Evolutionary conservation across 2,329 filamentous ascomycete genomes (phyloP).

Genomic region (Aspergillus bombycis): DNA sequence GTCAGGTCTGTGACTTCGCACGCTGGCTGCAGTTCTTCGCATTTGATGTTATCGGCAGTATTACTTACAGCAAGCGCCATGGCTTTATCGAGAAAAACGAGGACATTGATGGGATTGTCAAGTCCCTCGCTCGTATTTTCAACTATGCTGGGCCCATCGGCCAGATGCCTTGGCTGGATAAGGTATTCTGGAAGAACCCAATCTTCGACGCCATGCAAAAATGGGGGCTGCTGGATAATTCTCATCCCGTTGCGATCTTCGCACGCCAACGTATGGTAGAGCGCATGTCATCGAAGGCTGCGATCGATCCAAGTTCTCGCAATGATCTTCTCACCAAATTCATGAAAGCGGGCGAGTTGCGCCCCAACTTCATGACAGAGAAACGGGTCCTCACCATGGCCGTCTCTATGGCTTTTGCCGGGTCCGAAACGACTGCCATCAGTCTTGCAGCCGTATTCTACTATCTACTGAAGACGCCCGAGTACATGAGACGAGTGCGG

Average conservation of each 20-base stretch:
- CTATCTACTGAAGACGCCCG: slow-evolving; percentile 67
- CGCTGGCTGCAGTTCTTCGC: slow-evolving; percentile 78
- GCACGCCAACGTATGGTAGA: slow-evolving; percentile 27
- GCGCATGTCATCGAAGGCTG: slow-evolving; percentile 16
- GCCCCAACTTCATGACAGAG: slow-evolving; percentile 33
- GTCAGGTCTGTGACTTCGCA: slow-evolving; percentile 23
- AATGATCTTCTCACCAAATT: slow-evolving; percentile 32
- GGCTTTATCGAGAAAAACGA: slow-evolving; percentile 76
- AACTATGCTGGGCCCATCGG: slow-evolving; percentile 51
- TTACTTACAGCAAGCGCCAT: slow-evolving; percentile 75
- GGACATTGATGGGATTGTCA: slow-evolving; percentile 55
- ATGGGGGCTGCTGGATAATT: slow-evolving; percentile 27
- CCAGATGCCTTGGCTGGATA: slow-evolving; percentile 73
- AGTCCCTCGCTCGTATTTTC: slow-evolving; percentile 16
- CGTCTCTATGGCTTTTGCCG: slow-evolving; percentile 58
- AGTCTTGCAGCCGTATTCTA: slow-evolving; percentile 73
- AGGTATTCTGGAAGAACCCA: slow-evolving; percentile 73
- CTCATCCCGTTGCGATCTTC: slow-evolving; percentile 27
- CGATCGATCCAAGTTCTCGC: slow-evolving; percentile 9
- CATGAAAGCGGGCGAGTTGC: slow-evolving; percentile 27
- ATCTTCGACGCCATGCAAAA: slow-evolving; percentile 44
- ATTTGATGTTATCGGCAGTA: slow-evolving; percentile 80
- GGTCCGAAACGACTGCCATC: slow-evolving; percentile 80
- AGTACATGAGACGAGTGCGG: slow-evolving; percentile 36
- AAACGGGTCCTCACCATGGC: slow-evolving; percentile 33